Evolutionary conservation across 352 stramenopile genomes (phyloP).

Genomic region (Phytophthora cajani): DNA sequence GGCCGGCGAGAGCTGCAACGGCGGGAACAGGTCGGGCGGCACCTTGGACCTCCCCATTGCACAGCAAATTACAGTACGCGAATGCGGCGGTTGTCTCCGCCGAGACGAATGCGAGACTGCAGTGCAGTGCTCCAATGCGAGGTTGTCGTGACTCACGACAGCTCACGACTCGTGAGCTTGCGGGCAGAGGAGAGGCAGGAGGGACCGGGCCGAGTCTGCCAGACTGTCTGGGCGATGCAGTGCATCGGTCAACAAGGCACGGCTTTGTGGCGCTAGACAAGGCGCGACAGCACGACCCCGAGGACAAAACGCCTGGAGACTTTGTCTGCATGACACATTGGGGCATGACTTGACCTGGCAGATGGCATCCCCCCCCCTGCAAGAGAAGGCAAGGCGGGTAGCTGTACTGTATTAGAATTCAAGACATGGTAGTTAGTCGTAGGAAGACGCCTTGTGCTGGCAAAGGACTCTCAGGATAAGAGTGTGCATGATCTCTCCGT

Average conservation of each 20-base stretch:
- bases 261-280: constrained; percentile 15
- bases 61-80: too few species aligned
- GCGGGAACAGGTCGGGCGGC: constrained; percentile 32
- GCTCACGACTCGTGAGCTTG: too few species aligned
- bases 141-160: too few species aligned
- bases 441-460: too few species aligned
- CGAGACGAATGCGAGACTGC: background rate
- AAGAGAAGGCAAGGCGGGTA: too few species aligned
- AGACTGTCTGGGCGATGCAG: too few species aligned
- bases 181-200: constrained; percentile 28
- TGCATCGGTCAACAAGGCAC: background rate
- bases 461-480: background rate
- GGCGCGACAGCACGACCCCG: constrained; percentile 11
- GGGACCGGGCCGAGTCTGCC: background rate
- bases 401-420: too few species aligned
- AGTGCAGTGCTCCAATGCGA: constrained; percentile 6
- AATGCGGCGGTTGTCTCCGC: background rate
- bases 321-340: background rate
- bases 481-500: background rate
- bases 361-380: background rate
- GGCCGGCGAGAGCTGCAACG: constrained; percentile 23
- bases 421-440: too few species aligned
- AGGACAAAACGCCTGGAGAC: background rate
- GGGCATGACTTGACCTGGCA: background rate
- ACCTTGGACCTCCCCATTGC: constrained; percentile 34